A percentile compares a stretch with the other conserved stretches of the same genome.
These are phyloP conservation scores for Aspergillus indologenus DNA, from an alignment of 495 filamentous ascomycete species.

Conservation along the genomic window DNA sequence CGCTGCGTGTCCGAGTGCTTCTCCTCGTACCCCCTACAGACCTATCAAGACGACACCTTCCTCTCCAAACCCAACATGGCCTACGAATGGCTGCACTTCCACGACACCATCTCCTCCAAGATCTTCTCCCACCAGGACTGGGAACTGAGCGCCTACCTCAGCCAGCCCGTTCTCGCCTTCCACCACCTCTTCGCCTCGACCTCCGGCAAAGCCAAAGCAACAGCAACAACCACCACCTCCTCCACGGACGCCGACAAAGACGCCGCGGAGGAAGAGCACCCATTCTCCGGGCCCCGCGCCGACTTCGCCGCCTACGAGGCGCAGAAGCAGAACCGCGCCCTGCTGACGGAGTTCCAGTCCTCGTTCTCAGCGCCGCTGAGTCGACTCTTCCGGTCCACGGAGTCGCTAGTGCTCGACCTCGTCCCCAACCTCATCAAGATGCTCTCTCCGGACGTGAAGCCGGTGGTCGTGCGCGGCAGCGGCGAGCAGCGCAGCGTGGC, in stretches of 20 bases:
- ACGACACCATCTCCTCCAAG: slow-evolving; percentile 73
- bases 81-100: slow-evolving; percentile 94
- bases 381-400: slow-evolving; percentile 71
- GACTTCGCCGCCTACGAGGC: slow-evolving; percentile 76
- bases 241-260: slow-evolving; percentile 38
- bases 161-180: slow-evolving; percentile 80
- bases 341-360: slow-evolving; percentile 51
- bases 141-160: slow-evolving; percentile 82
- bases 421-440: slow-evolving; percentile 79
- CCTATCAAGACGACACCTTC: slow-evolving; percentile 89
- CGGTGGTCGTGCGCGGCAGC: slow-evolving; percentile 79
- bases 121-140: slow-evolving; percentile 78
- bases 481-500: slow-evolving; percentile 66
- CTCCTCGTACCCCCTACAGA: slow-evolving; percentile 73
- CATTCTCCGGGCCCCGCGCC: slow-evolving; percentile 77
- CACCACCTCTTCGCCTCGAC: slow-evolving; percentile 80
- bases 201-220: slow-evolving; percentile 33
- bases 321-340: slow-evolving; percentile 62
- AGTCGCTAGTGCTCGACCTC: slow-evolving; percentile 74
- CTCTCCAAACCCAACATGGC: slow-evolving; percentile 82
- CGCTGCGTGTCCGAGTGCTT: slow-evolving; percentile 83
- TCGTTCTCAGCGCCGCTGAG: slow-evolving; percentile 57
- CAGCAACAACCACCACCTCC: no score
- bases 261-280: slow-evolving; percentile 52
- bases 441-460: slow-evolving; percentile 84